phyloP scores from a whole-genome alignment of 257 asterid species.

The Gentiana macrophylla region DNA sequence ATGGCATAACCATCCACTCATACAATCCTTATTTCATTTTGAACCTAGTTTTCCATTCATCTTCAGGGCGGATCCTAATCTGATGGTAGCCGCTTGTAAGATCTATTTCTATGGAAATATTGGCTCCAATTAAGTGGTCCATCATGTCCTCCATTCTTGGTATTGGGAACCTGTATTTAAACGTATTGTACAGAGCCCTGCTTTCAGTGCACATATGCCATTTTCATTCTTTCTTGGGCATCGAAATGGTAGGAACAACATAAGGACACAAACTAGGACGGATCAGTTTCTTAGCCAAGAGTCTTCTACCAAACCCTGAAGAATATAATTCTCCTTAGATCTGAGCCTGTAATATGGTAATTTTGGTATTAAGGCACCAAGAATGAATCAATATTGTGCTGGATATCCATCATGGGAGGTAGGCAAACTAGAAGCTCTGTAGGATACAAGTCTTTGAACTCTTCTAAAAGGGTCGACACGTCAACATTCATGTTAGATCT shows the following conservation, averaged over 20 bases:
- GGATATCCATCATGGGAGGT: too few species aligned
- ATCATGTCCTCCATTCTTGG: neutral
- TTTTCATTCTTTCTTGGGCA: neutral
- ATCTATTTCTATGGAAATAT: neutral
- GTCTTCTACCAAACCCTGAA: neutral
- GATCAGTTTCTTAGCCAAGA: neutral
- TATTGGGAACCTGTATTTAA: neutral
- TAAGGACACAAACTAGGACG: neutral
- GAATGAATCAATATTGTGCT: too few species aligned
- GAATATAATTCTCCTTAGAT: neutral
- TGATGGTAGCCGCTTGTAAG: slow-evolving; percentile 3
- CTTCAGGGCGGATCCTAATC: neutral
- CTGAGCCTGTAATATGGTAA: too few species aligned
- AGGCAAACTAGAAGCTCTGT: too few species aligned
- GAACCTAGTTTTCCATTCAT: neutral
- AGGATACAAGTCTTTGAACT: too few species aligned
- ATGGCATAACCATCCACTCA: neutral
- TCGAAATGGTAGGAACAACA: neutral
- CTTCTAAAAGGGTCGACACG: too few species aligned
- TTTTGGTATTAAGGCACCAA: too few species aligned
- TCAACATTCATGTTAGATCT: too few species aligned
- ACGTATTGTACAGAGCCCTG: neutral
- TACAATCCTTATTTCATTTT: neutral
- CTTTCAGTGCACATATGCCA: slow-evolving; percentile 2
- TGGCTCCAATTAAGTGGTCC: neutral